Evolutionary conservation across 129 eudicot genomes (phyloP).

Genomic region (Ambrosia trifida): DNA sequence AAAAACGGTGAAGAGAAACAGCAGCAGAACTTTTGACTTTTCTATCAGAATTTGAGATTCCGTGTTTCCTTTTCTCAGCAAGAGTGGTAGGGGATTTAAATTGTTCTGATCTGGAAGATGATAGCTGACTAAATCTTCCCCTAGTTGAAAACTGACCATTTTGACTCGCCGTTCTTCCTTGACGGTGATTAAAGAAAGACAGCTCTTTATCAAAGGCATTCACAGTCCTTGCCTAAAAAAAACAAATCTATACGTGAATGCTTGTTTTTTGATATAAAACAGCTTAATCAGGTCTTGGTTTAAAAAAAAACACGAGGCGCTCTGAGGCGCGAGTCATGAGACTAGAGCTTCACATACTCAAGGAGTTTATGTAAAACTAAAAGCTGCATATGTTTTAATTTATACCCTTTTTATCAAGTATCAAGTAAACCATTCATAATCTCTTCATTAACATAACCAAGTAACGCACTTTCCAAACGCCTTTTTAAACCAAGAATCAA

Average conservation of each 20-base stretch:
- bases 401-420: no score
- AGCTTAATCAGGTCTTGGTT: conserved; percentile 4
- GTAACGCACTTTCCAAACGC: no score
- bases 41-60: conserved; percentile 30
- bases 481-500: no score
- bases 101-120: conserved; percentile 42
- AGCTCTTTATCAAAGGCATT: conserved; percentile 43
- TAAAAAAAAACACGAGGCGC: no score
- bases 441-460: no score
- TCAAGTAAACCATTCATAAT: no score
- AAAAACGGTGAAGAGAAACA: conserved; percentile 24
- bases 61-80: conserved; percentile 29
- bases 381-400: no score
- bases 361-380: no score
- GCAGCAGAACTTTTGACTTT: conserved; percentile 34
- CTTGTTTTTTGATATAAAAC: not conserved
- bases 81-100: conserved; percentile 35
- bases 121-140: conserved; percentile 14
- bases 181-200: conserved; percentile 28
- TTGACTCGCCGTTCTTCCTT: conserved; percentile 30
- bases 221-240: conserved; percentile 30
- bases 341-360: no score
- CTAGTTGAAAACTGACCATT: conserved; percentile 22
- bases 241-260: not conserved
- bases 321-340: no score